These are phyloP conservation scores for Paramecium sonneborni DNA, from an alignment of 73 alveolate genomes.

Conservation along the genomic window DNA sequence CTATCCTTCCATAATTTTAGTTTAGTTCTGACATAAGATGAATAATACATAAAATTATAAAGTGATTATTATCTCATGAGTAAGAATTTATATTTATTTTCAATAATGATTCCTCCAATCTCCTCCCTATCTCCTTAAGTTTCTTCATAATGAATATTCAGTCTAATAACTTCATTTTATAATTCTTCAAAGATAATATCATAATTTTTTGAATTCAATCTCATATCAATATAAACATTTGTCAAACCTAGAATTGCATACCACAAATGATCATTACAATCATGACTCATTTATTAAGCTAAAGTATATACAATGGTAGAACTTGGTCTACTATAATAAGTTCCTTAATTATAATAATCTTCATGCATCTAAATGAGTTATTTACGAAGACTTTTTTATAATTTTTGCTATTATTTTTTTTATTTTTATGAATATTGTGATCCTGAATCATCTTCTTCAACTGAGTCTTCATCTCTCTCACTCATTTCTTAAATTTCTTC, in stretches of 20 bases:
- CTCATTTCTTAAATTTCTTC: background rate
- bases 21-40: slow-evolving; percentile 81
- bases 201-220: slow-evolving; percentile 24
- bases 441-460: background rate
- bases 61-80: slow-evolving; percentile 88
- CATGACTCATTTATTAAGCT: slow-evolving; percentile 56
- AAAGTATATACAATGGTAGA: slow-evolving; percentile 35
- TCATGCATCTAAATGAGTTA: slow-evolving; percentile 78
- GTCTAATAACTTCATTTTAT: slow-evolving; percentile 52
- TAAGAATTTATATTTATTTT: slow-evolving; percentile 81
- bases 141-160: background rate
- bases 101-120: slow-evolving; percentile 81
- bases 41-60: slow-evolving; percentile 78
- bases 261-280: slow-evolving; percentile 55
- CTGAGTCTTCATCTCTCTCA: background rate
- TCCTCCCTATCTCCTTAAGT: background rate
- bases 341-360: slow-evolving; percentile 38
- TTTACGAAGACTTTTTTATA: slow-evolving; percentile 74
- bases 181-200: slow-evolving; percentile 20
- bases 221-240: slow-evolving; percentile 39
- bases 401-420: slow-evolving; percentile 74
- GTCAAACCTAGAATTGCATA: slow-evolving; percentile 61
- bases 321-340: slow-evolving; percentile 51
- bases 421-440: background rate
- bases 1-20: slow-evolving; percentile 86